Base-by-base conservation (phyloP, 1,284 basidiomycete species). In the Malassezia restricta region DNA sequence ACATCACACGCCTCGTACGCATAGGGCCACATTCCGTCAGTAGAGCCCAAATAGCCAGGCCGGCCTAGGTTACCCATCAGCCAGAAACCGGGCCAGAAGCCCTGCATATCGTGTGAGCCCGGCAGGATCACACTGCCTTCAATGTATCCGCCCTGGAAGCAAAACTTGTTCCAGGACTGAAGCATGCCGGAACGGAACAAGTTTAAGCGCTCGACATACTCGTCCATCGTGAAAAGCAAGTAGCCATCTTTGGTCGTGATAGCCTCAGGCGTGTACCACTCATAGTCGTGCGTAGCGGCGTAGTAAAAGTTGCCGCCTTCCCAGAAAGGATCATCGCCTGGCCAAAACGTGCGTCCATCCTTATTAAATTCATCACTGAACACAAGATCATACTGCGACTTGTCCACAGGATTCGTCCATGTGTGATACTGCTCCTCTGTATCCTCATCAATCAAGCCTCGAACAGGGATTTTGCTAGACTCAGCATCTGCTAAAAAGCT, bases 321-420 rank as follows among this genome's bases (percentile, higher is more conserved):
- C 67, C 67, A 73, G 54, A 47, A 73, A 1, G 70, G 70, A 33
- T 73, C 70, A 40, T 73, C 70, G 11, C 68, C 68, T 0, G 69
- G 65, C 62, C 62, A 68, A 61, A 81, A 81, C 1, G 76, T 77
- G 43, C 79, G 68, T 6, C 87, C 89, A 30, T 84, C 82, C 6
- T 67, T 76, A 45, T 91, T 82, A 52, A 72, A 72, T 75, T 96
- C 91, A 74, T 96, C 91, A 52, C 54, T 58, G 40, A 73, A 73
- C 2, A 89, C 83, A 30, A 95, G 80, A 20, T 74, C 62, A 49
- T 68, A 73, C 37, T 47, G n/a, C 17, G 27, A 33, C 0, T 40
- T 27, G 27, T 52, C 51, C 31, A 49, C 40, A 15, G 39, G 49
- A 31, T 49, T 57, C 11, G 52, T 62, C 51, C 57, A 60, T 20